Base-by-base conservation (phyloP, 2,329 filamentous ascomycete species). In the Periconia digitata region DNA sequence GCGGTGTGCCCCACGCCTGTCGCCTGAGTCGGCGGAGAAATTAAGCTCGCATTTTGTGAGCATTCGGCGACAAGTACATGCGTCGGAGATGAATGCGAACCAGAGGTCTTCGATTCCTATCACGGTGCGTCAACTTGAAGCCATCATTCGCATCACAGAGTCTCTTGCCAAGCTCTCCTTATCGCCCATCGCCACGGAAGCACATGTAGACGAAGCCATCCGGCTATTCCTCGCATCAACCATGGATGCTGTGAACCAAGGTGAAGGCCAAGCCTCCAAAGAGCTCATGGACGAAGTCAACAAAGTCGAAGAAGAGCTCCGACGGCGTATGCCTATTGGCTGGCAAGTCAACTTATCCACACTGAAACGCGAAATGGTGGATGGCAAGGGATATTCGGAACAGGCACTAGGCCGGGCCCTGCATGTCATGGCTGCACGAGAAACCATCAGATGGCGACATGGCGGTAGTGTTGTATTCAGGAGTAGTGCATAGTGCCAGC, bases 21-120 rank as follows among this genome's bases (percentile, higher is more conserved):
- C 90, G 22, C 81, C 88, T 16, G 90, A 95, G 74, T 94, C 94
- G 0, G 89, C 92, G 0, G 94, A 97, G 74, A 96, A 96, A 73
- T 85, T 99, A 13, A 95, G 90, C 0, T 96, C 90, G 1, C 92
- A 99, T 73, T 99, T 99, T 63, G 94, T 99, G 52, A 92, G 90
- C 54, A 97, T 99, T 71, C 85, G 94, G 49, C 86, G 90, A 55
- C 92, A 97, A 74, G 91, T 99, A 6, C 92, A 96, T 70, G 87
- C 90, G 20, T 86, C 90, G 1, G 94, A 99, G 71, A 79, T 95
- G 38, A 89, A 95, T 64, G 87, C 92, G 54, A 95, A 96, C 71
- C 82, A 88, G 35, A 87, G 94, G 16, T 95, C 90, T 6, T 94
- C 89, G 17, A 97, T 99, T 62, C 94, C 94, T 43, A 99, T 99